These are phyloP conservation scores for Helianthus tuberosus DNA, from an alignment of 129 eudicot species.

Conservation along the genomic window DNA sequence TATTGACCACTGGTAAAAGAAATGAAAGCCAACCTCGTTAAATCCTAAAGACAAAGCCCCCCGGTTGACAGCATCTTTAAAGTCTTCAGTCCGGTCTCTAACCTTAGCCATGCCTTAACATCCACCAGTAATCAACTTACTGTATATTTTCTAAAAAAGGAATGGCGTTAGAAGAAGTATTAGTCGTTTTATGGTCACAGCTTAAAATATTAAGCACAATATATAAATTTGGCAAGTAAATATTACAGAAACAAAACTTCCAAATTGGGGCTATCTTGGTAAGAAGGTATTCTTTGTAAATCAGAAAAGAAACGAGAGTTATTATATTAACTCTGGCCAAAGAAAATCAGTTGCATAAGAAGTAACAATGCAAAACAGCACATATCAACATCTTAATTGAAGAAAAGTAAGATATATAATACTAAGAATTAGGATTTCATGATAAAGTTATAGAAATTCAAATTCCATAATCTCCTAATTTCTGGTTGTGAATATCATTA, in stretches of 20 bases:
- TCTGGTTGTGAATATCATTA: neutral
- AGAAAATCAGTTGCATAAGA: neutral
- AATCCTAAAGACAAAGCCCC: constrained; percentile 76
- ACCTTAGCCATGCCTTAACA: constrained; percentile 63
- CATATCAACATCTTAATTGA: neutral
- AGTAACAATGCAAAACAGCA: neutral
- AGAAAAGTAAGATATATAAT: neutral
- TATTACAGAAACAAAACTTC: neutral
- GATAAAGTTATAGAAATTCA: neutral
- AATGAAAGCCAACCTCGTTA: constrained; percentile 58
- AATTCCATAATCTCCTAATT: neutral
- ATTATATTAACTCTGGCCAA: neutral
- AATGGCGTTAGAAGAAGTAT: constrained; percentile 13
- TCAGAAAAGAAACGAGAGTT: neutral
- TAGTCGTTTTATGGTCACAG: constrained; percentile 3
- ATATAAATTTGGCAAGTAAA: neutral
- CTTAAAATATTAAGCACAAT: neutral
- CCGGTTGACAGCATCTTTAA: constrained; percentile 86
- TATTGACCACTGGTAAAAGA: neutral
- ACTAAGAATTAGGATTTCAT: constrained; percentile 2
- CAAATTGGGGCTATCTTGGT: neutral
- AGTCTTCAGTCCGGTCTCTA: constrained; percentile 91
- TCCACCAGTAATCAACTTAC: constrained; percentile 23
- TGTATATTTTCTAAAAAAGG: neutral
- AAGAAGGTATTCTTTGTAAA: neutral